Evolutionary conservation across 2,329 filamentous ascomycete species (phyloP), one percentile per base, ranked within the genome.

Genomic region (Colletotrichum sp.): DNA sequence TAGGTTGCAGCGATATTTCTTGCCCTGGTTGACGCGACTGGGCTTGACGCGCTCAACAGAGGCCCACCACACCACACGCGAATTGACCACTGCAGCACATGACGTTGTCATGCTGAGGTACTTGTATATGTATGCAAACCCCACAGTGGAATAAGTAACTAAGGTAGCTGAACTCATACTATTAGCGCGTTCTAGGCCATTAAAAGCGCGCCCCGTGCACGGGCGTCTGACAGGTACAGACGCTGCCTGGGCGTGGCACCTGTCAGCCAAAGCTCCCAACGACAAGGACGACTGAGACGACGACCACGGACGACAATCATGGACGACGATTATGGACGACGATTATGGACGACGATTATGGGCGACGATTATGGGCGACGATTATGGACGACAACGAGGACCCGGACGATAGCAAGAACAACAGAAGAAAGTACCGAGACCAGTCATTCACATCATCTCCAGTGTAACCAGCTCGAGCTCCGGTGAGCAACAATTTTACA

Each of bases 1-100:
- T 21, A 52, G 44, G n/a, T 52, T 52, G n/a, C 44, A 52, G 73
- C 64, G 70, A 73, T 68, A 68, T 71, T 62, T 70, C 57, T 39
- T 52, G 6, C 44, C 44, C 44, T 52, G 44, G 13, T 59, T 26
- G 39, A 76, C 73, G 73, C 73, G 44, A 52, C 44, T 52, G 44
- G n/a, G 44, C 44, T 52, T 21, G 44, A 52, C 44, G 44, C 44
- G 44, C 44, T 52, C 44, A 24, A 52, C 4, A 52, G 44, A 52
- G 44, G 44, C 12, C 44, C 44, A 52, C 44, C 13, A 21, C n/a
- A 44, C n/a, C 1, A 49, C 18, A 52, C 44, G 44, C 44, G 44
- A 52, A 52, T 52, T 52, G 12, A 52, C 44, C 44, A 52, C 44
- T 52, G 10, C 44, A 52, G 44, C 44, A 52, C 44, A 52, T 52